Evolutionary conservation across 306 rosid genomes (phyloP).

Genomic region (Vigna reflexopilosa): DNA sequence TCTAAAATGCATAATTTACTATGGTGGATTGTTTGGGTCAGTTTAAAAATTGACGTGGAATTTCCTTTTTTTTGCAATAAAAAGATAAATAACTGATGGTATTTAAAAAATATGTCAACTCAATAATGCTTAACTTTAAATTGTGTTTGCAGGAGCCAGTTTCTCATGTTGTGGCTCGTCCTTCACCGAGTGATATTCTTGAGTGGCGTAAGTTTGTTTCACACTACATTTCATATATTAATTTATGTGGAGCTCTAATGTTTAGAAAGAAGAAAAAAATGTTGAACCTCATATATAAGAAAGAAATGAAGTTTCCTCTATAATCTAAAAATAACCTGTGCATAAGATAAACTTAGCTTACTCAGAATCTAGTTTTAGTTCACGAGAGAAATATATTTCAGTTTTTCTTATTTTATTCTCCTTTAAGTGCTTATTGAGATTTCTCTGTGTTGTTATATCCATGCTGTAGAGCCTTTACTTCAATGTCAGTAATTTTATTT

Average conservation of each 20-base stretch:
- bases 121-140: constrained; percentile 43
- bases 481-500: constrained; percentile 34
- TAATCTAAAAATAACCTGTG: neutral
- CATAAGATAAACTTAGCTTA: neutral
- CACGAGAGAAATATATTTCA: neutral
- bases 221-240: constrained; percentile 1
- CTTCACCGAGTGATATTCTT: constrained; percentile 93
- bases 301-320: neutral
- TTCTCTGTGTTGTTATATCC: neutral
- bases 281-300: constrained; percentile 6
- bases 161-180: constrained; percentile 92
- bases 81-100: neutral
- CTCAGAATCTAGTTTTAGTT: neutral
- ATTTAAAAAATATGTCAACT: constrained; percentile 18
- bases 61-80: neutral
- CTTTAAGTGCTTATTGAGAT: neutral
- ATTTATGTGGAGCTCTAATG: constrained; percentile 18
- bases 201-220: constrained; percentile 93
- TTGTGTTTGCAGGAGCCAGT: constrained; percentile 85
- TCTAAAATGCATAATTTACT: constrained; percentile 9
- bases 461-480: constrained; percentile 19
- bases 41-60: constrained; percentile 9
- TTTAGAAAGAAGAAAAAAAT: neutral
- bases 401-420: neutral
- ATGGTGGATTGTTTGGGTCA: constrained; percentile 9